These are phyloP conservation scores for Ceratobasidium sp. DNA, from an alignment of 1,284 basidiomycete genomes.

Conservation along the genomic window DNA sequence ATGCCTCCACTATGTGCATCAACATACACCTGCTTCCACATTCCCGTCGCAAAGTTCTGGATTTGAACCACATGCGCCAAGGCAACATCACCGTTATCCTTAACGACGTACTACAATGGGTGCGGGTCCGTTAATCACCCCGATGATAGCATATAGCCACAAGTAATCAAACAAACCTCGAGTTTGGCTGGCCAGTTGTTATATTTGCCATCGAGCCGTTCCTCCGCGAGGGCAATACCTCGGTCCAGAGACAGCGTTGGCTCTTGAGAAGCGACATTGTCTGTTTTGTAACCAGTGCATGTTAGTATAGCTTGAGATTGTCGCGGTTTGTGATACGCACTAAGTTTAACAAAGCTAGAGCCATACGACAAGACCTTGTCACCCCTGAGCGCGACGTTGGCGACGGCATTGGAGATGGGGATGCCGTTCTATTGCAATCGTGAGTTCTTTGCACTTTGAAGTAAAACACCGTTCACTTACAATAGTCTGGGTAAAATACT, in stretches of 20 bases:
- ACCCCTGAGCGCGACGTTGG: slow-evolving; percentile 53
- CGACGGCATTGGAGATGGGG: slow-evolving; percentile 57
- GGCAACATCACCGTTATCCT: slow-evolving; percentile 15
- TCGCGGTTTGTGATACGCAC: slow-evolving; percentile 43
- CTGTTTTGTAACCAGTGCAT: background rate
- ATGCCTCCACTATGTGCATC: slow-evolving; percentile 15
- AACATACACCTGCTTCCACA: slow-evolving; percentile 4
- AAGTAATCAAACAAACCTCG: background rate
- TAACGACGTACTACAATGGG: slow-evolving; percentile 32
- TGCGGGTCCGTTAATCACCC: background rate
- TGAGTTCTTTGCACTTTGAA: background rate
- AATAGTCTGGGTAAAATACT: slow-evolving; percentile 54
- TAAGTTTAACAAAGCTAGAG: slow-evolving; percentile 58
- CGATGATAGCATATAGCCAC: background rate
- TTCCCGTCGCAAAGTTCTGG: background rate
- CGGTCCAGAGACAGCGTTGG: slow-evolving; percentile 12
- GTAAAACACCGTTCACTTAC: slow-evolving; percentile 44
- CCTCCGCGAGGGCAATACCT: slow-evolving; percentile 36
- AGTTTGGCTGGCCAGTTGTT: slow-evolving; percentile 5
- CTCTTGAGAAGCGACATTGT: slow-evolving; percentile 19
- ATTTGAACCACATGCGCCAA: slow-evolving; percentile 38
- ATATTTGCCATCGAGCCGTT: slow-evolving; percentile 20
- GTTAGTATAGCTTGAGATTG: background rate
- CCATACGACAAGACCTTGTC: slow-evolving; percentile 58
- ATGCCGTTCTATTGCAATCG: slow-evolving; percentile 52